These are phyloP conservation scores for Metschnikowia koreensis DNA, from an alignment of 805 yeast genomes.

Conservation along the genomic window DNA sequence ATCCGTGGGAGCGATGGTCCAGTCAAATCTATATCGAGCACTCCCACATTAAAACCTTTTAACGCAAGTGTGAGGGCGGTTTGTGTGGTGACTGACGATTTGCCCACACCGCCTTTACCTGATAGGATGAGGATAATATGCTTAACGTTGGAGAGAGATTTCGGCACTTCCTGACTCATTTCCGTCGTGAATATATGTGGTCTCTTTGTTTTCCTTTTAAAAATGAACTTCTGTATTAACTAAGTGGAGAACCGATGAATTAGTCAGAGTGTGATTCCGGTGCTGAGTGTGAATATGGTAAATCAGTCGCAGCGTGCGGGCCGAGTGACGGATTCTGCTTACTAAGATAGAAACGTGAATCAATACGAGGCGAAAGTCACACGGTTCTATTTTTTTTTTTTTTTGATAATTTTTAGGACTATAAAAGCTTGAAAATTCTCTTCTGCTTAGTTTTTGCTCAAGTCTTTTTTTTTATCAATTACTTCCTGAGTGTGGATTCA, in stretches of 20 bases:
- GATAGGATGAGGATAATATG: conserved; percentile 82
- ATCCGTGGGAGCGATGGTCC: conserved; percentile 96
- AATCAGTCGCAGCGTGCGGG: neutral
- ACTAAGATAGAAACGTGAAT: neutral
- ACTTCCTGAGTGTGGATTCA: no score
- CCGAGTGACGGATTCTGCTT: neutral
- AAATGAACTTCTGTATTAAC: no score
- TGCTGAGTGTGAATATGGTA: neutral
- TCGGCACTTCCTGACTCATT: conserved; percentile 22
- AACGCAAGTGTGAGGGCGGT: conserved; percentile 76
- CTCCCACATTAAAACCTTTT: conserved; percentile 83
- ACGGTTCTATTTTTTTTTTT: no score
- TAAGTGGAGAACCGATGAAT: no score
- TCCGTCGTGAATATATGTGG: neutral
- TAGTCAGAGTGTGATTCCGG: no score
- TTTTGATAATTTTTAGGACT: no score
- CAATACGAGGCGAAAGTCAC: neutral
- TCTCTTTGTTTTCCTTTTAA: neutral
- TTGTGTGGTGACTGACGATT: conserved; percentile 93
- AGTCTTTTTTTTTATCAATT: no score
- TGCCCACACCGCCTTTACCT: conserved; percentile 98
- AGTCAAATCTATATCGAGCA: conserved; percentile 89
- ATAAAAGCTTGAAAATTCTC: no score
- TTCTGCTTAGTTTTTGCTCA: no score
- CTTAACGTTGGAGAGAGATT: conserved; percentile 50